Evolutionary conservation across 805 yeast genomes (phyloP), one percentile per base, ranked within the genome.

Genomic region (Ogataea polymorpha): DNA sequence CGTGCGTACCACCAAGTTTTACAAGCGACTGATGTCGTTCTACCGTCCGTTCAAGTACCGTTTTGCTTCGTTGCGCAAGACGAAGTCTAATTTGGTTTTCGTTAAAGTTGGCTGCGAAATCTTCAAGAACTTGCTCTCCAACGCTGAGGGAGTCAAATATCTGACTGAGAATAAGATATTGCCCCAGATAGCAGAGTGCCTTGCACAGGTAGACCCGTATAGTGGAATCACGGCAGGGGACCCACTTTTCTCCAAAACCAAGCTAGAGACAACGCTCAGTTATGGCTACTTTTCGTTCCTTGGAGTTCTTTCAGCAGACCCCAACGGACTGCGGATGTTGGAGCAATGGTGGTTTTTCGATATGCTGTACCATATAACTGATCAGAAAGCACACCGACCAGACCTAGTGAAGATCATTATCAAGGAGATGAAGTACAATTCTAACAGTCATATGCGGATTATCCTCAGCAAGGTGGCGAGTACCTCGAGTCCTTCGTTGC

Each of bases 31-130:
- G 18, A 61, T 90, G 52, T 86, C 96, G 2, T 93, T 91, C 58
- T 91, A 80, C 58, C 71, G 98, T 39, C 99, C 99, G 0, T 84
- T 90, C 66, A 90, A 95, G 62, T 79, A 82, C 53, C 68, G 96
- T 41, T 91, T 89, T 61, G 70, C 85, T 6, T 65, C 68, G 20
- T 62, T 79, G 33, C 66, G 75, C 44, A 68, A 68, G 41, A 66
- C 79, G 1, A 75, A 72, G 41, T 62, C 68, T 23, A 72, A 82
- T 17, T 72, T 70, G 18, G 71, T 74, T 45, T 86, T 80, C 50
- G 74, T 86, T 10, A 73, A 70, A 37, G 81, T 85, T 3, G 98
- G 96, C 0, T 78, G 89, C 52, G 84, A 78, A 35, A 71, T 93
- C 24, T 67, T 93, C 49, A 80, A 75, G 44, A 73, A 84, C 32